phyloP scores from a whole-genome alignment of 2,329 filamentous ascomycete species.

The Penicillium fuscoglaucum region DNA sequence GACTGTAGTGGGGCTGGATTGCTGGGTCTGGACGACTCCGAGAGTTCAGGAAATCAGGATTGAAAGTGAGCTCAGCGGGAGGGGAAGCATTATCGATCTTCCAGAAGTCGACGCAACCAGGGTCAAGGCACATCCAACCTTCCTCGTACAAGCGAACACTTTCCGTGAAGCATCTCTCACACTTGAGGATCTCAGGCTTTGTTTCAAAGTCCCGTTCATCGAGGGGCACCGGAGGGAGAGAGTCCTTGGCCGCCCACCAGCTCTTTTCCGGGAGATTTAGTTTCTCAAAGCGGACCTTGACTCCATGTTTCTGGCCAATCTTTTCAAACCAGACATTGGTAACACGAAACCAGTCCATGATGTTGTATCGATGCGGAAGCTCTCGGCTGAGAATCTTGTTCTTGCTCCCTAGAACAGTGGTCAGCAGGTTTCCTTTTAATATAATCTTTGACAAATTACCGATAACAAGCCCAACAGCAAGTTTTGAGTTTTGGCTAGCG shows the following conservation, averaged over 20 bases:
- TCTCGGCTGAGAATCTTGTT: conserved; percentile 52
- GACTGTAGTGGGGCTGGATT: conserved; percentile 35
- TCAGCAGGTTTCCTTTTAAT: conserved; percentile 13
- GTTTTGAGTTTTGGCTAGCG: conserved; percentile 48
- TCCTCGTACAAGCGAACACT: conserved; percentile 41
- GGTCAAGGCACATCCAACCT: conserved; percentile 62
- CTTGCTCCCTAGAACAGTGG: conserved; percentile 48
- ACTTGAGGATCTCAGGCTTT: conserved; percentile 32
- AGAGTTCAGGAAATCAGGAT: conserved; percentile 58
- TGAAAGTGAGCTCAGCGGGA: conserved; percentile 49
- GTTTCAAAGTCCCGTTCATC: conserved; percentile 34
- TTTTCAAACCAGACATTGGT: conserved; percentile 69
- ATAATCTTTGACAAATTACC: conserved; percentile 41
- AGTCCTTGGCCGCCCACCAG: conserved; percentile 58
- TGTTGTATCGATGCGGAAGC: conserved; percentile 61
- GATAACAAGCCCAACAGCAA: conserved; percentile 58
- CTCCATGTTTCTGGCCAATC: conserved; percentile 42
- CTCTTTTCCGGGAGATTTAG: conserved; percentile 52
- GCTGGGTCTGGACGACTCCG: conserved; percentile 49
- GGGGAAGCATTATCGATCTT: conserved; percentile 40
- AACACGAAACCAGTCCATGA: conserved; percentile 68
- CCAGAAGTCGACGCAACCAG: conserved; percentile 58
- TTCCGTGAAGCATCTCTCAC: conserved; percentile 41
- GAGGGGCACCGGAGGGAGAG: conserved; percentile 27
- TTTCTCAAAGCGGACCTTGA: conserved; percentile 67